A percentile compares a stretch with the other conserved stretches of the same genome.
These are phyloP conservation scores for Caloboletus firmus DNA, from an alignment of 1,284 basidiomycete species.

Conservation along the genomic window DNA sequence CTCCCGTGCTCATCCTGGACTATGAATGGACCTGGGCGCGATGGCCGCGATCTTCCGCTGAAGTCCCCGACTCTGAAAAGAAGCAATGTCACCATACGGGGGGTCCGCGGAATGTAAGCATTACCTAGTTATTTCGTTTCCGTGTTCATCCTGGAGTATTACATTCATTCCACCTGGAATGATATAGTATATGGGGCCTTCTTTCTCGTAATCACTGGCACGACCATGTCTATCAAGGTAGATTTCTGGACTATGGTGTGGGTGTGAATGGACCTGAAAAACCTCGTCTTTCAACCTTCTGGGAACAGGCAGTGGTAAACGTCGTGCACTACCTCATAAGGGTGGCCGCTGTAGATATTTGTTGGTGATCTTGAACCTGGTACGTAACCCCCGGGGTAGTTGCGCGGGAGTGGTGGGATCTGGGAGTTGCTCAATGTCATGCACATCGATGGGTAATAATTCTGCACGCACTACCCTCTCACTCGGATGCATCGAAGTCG, in stretches of 20 bases:
- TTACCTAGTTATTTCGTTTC: constrained; percentile 66
- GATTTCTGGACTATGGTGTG: constrained; percentile 17
- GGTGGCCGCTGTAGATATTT: constrained; percentile 30
- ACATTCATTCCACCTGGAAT: constrained; percentile 65
- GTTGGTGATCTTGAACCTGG: constrained; percentile 29
- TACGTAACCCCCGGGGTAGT: constrained; percentile 21
- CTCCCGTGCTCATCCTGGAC: constrained; percentile 52
- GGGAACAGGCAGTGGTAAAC: constrained; percentile 2
- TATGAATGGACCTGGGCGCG: constrained; percentile 41
- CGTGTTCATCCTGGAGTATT: constrained; percentile 66
- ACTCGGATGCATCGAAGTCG: constrained; percentile 22
- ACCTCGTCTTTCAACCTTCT: constrained; percentile 9
- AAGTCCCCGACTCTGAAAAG: constrained; percentile 47
- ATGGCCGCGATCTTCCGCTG: constrained; percentile 25
- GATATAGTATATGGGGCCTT: constrained; percentile 56
- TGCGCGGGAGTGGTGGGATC: constrained; percentile 34
- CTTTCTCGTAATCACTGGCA: constrained; percentile 26
- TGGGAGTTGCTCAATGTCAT: constrained; percentile 7
- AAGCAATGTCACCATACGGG: constrained; percentile 25
- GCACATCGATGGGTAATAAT: background rate
- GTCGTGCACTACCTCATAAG: constrained; percentile 24
- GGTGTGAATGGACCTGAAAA: constrained; percentile 21
- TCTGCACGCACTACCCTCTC: constrained; percentile 29
- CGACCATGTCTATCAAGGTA: constrained; percentile 29
- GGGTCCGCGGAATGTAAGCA: background rate